Percentiles rank a stretch among this genome's conserved stretches.
Conservation (phyloP, 176 grass and related monocot species). For the Guadua angustifolia region DNA sequence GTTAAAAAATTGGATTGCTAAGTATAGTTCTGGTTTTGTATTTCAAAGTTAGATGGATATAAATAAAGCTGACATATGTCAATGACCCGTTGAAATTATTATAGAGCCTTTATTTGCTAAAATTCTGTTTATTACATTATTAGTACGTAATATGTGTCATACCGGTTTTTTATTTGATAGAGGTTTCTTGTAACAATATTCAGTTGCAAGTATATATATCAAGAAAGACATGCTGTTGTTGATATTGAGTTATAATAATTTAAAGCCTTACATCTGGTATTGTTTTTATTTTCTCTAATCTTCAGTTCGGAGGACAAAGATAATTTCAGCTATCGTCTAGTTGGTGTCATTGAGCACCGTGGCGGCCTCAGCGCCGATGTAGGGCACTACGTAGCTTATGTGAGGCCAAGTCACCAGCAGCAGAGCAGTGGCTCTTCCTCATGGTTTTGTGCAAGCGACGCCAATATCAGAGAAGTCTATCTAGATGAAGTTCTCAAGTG, state of each 20-base stretch:
- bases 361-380: not conserved
- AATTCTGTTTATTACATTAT: not conserved
- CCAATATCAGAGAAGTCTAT: conserved; percentile 51
- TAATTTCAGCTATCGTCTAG: conserved; percentile 43
- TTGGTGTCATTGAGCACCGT: conserved; percentile 55
- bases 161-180: not conserved
- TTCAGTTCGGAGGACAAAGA: conserved; percentile 46
- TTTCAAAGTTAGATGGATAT: not conserved
- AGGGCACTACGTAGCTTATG: conserved; percentile 68
- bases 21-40: not conserved
- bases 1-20: not conserved
- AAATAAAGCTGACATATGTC: not conserved
- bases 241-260: not conserved
- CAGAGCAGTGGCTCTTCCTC: conserved; percentile 20
- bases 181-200: conserved; percentile 32
- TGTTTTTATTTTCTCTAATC: not conserved
- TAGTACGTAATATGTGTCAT: conserved; percentile 10
- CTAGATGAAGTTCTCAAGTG: conserved; percentile 61
- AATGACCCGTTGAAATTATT: not conserved
- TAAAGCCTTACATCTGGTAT: conserved; percentile 6
- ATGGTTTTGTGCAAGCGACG: conserved; percentile 70
- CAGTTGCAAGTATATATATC: not conserved
- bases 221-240: conserved; percentile 28
- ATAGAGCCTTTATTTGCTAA: conserved; percentile 1
- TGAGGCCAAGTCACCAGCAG: conserved; percentile 37